These are phyloP conservation scores for Pythium aquatile DNA, from an alignment of 352 stramenopile species.

Conservation along the genomic window DNA sequence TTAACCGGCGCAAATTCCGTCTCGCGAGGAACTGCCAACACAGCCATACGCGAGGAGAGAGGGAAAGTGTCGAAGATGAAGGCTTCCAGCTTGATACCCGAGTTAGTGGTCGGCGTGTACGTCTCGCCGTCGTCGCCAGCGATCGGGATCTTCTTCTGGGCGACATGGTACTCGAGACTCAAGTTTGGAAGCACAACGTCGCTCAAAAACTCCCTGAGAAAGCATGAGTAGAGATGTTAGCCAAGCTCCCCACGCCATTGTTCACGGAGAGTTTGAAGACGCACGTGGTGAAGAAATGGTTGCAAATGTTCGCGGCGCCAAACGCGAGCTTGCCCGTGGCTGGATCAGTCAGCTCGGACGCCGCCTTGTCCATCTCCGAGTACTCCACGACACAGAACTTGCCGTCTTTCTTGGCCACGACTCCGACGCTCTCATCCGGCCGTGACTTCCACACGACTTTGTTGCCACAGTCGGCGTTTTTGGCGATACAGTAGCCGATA, in stretches of 20 bases:
- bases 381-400: conserved; percentile 97
- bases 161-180: conserved; percentile 93
- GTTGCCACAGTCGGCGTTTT: conserved; percentile 94
- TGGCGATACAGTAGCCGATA: conserved; percentile 94
- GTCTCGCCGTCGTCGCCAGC: conserved; percentile 81
- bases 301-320: conserved; percentile 98
- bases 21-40: conserved; percentile 91
- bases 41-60: conserved; percentile 90
- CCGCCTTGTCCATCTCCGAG: conserved; percentile 90
- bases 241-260: neutral
- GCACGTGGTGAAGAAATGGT: conserved; percentile 86
- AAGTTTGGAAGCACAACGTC: conserved; percentile 85
- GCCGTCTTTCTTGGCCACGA: conserved; percentile 81
- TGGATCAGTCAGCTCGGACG: conserved; percentile 59
- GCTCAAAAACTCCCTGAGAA: conserved; percentile 59
- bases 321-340: conserved; percentile 89
- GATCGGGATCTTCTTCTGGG: conserved; percentile 97
- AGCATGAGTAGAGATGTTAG: neutral
- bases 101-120: conserved; percentile 81
- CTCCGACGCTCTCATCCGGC: conserved; percentile 92
- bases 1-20: conserved; percentile 94
- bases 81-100: conserved; percentile 97
- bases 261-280: conserved; percentile 2
- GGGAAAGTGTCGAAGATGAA: conserved; percentile 99
- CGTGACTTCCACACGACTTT: conserved; percentile 95